Evolutionary conservation across 2,329 filamentous ascomycete species (phyloP).

Genomic region (Sporothrix variecibatus): DNA sequence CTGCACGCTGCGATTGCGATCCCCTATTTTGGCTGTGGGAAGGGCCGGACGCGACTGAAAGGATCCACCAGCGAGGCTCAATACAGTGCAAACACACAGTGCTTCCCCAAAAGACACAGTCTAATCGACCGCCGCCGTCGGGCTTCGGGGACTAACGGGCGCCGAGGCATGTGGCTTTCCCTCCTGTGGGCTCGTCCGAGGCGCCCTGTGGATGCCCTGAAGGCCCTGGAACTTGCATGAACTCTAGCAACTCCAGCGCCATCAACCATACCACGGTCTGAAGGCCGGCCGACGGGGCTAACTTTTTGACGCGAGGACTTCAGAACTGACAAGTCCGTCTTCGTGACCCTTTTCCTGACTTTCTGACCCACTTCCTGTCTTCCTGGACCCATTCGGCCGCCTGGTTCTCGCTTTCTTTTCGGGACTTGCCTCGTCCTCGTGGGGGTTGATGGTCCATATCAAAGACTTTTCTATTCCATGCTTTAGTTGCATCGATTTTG

Average conservation of each 20-base stretch:
- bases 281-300: background rate
- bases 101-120: background rate
- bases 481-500: background rate
- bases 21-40: background rate
- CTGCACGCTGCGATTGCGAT: no score
- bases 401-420: background rate
- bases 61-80: background rate
- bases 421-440: constrained; percentile 1
- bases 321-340: background rate
- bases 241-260: no score
- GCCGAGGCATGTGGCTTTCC: constrained; percentile 16
- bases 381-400: background rate
- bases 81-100: background rate
- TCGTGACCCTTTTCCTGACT: background rate
- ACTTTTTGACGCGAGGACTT: background rate
- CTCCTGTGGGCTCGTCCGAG: background rate
- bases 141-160: background rate
- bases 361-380: background rate
- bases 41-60: background rate
- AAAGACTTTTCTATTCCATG: background rate
- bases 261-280: background rate
- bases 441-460: background rate
- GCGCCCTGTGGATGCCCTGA: background rate
- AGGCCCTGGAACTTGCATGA: no score
- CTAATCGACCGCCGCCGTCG: constrained; percentile 9